Base-by-base conservation (phyloP, 208 protist genomes). In the Trichomonas gallinae region DNA sequence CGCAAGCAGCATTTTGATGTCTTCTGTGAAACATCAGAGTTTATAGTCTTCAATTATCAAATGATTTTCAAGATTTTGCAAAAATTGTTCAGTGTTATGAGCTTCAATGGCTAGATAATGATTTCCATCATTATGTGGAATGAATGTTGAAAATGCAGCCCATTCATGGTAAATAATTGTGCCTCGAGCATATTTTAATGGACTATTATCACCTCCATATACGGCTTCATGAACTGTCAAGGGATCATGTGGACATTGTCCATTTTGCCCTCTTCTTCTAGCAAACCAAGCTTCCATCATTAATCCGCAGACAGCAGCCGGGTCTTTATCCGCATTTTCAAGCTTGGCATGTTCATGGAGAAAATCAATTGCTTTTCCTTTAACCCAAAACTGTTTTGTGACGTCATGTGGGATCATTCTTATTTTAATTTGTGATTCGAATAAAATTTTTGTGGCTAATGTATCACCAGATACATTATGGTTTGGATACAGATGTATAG, bases 191-290 rank as follows among this genome's bases (percentile, higher is more conserved):
- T 89, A 89, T n/a, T 46, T n/a, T 23, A 89, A 31, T 21, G 34
- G 83, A 44, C n/a, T 44, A n/a, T 89, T 23, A 46, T 44, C 40
- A 9, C 83, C 40, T 40, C 40, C 40, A 48, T 34, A 89, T 10
- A 40, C 83, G n/a, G 40, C 83, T 89, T 89, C 83, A 89, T 89
- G 34, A 11, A 89, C 13, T 10, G 83, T 89, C 15, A 89, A 31
- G 0, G 83, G 83, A 89, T 89, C 83, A 89, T 89, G 83, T 46
- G 83, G 83, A 31, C 83, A 89, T 89, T 89, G 83, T 31, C 83
- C 83, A 46, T n/a, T 31, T 34, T 89, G 8, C 4, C 83, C 40
- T 46, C 31, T 0, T 31, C 83, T 89, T n/a, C 31, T 23, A 8
- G 36, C 42, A 31, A 89, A 48, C 83, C 83, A 89, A 31, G 36